phyloP scores from a whole-genome alignment of 2,329 filamentous ascomycete species.

The Bimuria novae-zelandiae region DNA sequence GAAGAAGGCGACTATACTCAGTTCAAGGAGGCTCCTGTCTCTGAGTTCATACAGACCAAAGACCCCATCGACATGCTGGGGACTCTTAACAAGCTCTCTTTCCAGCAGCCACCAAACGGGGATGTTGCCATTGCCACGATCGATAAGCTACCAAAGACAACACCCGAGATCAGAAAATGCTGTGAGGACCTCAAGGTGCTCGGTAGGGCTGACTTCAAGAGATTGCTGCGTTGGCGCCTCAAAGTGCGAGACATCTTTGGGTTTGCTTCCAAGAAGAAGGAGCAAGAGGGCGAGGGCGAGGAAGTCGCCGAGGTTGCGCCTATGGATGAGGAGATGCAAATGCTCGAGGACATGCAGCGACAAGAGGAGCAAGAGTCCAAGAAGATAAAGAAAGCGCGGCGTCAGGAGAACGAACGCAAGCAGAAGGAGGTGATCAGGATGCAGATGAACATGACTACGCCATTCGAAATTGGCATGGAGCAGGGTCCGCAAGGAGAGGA shows the following conservation, averaged over 20 bases:
- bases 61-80: constrained; percentile 94
- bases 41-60: constrained; percentile 89
- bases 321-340: constrained; percentile 93
- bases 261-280: constrained; percentile 73
- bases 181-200: constrained; percentile 77
- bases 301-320: constrained; percentile 82
- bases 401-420: constrained; percentile 90
- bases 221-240: constrained; percentile 85
- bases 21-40: constrained; percentile 85
- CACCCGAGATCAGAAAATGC: constrained; percentile 66
- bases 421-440: constrained; percentile 93
- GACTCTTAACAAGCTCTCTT: constrained; percentile 79
- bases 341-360: constrained; percentile 84
- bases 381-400: constrained; percentile 79
- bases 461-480: constrained; percentile 94
- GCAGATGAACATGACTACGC: constrained; percentile 96
- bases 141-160: constrained; percentile 72
- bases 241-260: constrained; percentile 90
- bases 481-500: constrained; percentile 79
- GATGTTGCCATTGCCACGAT: constrained; percentile 87
- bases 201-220: constrained; percentile 92
- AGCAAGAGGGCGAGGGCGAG: constrained; percentile 54
- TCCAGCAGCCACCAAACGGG: constrained; percentile 73
- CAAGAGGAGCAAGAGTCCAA: constrained; percentile 78
- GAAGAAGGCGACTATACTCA: constrained; percentile 94